Conservation (phyloP, 257 asterid species). For the Solanum okadae region DNA sequence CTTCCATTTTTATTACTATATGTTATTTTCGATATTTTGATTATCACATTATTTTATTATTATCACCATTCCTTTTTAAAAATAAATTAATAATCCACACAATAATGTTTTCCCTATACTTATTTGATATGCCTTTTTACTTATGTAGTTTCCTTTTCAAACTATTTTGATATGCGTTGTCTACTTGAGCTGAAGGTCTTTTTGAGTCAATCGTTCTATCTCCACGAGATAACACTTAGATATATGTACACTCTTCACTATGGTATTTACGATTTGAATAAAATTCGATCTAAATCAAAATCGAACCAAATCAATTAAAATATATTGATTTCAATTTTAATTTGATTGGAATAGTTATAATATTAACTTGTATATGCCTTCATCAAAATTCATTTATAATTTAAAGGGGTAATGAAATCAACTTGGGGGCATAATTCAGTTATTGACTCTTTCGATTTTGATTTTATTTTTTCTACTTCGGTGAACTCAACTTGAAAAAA, state of each 20-base stretch:
- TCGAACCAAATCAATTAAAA: not conserved
- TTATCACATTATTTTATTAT: not conserved
- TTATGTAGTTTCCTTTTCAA: not conserved
- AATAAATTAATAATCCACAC: not conserved
- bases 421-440: not conserved
- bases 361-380: not conserved
- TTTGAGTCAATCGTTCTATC: accelerated
- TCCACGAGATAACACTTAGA: not conserved
- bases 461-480: too few species aligned
- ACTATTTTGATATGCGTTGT: not conserved
- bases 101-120: not conserved
- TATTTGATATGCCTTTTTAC: not conserved
- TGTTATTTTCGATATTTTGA: not conserved
- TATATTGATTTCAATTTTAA: not conserved
- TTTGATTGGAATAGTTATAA: not conserved
- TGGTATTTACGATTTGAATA: not conserved
- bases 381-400: not conserved
- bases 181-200: not conserved
- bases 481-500: not conserved
- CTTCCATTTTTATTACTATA: not conserved
- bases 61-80: not conserved
- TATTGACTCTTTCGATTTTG: not conserved
- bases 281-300: not conserved
- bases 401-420: not conserved
- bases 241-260: not conserved